Conservation (phyloP, 1,139 yeast species). For the Ashbya aceris region DNA sequence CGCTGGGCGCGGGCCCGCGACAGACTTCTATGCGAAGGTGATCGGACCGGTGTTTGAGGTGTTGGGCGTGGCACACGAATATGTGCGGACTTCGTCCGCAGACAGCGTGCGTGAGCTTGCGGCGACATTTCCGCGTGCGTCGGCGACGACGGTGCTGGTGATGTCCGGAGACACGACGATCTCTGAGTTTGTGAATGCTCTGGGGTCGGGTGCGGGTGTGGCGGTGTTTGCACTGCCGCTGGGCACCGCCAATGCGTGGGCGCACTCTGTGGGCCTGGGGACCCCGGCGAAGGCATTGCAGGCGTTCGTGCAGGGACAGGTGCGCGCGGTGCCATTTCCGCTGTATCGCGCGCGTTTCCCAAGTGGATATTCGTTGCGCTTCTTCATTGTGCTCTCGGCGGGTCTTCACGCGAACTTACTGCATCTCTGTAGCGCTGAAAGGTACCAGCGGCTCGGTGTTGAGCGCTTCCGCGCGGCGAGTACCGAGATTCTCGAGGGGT, state of each 20-base stretch:
- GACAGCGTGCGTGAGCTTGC: slow-evolving; percentile 35
- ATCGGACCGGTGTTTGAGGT: slow-evolving; percentile 39
- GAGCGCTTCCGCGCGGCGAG: slow-evolving; percentile 70
- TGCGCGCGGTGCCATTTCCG: slow-evolving; percentile 41
- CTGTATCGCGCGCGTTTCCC: slow-evolving; percentile 51
- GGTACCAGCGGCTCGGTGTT: slow-evolving; percentile 52
- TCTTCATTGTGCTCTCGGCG: slow-evolving; percentile 72
- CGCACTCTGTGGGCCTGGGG: slow-evolving; percentile 48
- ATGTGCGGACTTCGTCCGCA: slow-evolving; percentile 34
- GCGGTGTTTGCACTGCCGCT: slow-evolving; percentile 52
- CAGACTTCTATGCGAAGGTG: slow-evolving; percentile 36
- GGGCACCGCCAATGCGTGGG: slow-evolving; percentile 83
- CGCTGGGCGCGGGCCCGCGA: slow-evolving; percentile 35
- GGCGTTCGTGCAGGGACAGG: slow-evolving; percentile 31
- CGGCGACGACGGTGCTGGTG: slow-evolving; percentile 41
- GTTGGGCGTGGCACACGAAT: slow-evolving; percentile 33
- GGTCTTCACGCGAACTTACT: slow-evolving; percentile 80
- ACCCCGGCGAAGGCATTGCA: slow-evolving; percentile 42
- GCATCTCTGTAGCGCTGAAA: slow-evolving; percentile 63
- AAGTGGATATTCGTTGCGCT: slow-evolving; percentile 34
- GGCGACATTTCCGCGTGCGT: slow-evolving; percentile 16
- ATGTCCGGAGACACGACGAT: slow-evolving; percentile 84
- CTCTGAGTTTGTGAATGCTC: slow-evolving; percentile 60
- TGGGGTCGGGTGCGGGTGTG: slow-evolving; percentile 25
- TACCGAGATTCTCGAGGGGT: slow-evolving; percentile 36